These are phyloP conservation scores for Fusarium sp. DNA, from an alignment of 2,329 filamentous ascomycete species.

Conservation along the genomic window DNA sequence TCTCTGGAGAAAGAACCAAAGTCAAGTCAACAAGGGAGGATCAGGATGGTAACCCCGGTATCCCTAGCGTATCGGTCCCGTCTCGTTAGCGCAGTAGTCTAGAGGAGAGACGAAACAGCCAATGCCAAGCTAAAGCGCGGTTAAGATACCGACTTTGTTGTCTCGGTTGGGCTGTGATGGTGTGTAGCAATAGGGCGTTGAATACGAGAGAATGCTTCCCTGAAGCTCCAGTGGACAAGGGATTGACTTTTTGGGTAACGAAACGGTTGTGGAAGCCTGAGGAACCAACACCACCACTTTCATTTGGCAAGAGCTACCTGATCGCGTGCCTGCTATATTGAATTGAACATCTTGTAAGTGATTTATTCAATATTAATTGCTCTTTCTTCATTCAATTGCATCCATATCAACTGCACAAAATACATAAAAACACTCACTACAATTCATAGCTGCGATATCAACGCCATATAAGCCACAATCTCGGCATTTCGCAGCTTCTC, in stretches of 20 bases:
- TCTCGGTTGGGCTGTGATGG: slow-evolving; percentile 21
- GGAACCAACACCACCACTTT: slow-evolving; percentile 5
- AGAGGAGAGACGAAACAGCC: slow-evolving; percentile 17
- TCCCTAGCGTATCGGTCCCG: slow-evolving; percentile 33
- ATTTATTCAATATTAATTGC: not conserved
- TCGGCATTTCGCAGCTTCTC: slow-evolving; percentile 14
- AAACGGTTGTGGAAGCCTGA: slow-evolving; percentile 26
- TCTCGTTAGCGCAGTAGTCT: slow-evolving; percentile 25
- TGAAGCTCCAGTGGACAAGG: slow-evolving; percentile 4
- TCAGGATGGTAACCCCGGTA: not conserved
- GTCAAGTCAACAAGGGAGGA: slow-evolving; percentile 16
- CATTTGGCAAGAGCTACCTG: not conserved
- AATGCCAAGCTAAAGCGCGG: slow-evolving; percentile 21
- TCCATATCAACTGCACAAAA: not conserved
- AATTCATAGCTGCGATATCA: not conserved
- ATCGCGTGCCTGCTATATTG: not conserved
- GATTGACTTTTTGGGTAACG: slow-evolving; percentile 26
- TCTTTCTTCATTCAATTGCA: not conserved
- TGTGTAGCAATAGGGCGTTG: slow-evolving; percentile 35
- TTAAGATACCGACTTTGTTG: slow-evolving; percentile 26
- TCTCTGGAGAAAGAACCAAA: slow-evolving; percentile 7
- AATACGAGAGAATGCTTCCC: slow-evolving; percentile 43
- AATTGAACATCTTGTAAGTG: not conserved
- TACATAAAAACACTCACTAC: not conserved
- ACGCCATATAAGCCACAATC: not conserved